These are phyloP conservation scores for Diversispora eburnea DNA, from an alignment of 192 early-diverging fungal genomes.

Conservation along the genomic window DNA sequence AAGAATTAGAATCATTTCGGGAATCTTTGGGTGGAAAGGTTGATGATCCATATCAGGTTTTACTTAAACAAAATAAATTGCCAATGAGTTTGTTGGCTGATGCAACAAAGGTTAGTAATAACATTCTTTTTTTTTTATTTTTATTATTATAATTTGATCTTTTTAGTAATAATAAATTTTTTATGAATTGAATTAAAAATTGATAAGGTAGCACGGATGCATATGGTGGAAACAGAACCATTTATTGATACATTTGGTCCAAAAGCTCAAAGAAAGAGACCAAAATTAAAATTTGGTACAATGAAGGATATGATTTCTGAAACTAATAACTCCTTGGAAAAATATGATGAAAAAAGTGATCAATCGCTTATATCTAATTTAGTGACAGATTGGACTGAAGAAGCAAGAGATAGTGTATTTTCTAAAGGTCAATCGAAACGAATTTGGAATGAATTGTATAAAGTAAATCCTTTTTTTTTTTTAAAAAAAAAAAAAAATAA, in stretches of 20 bases:
- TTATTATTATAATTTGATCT: not conserved
- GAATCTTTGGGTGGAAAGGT: conserved; percentile 81
- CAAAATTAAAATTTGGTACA: conserved; percentile 72
- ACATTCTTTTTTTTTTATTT: not conserved
- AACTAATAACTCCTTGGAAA: conserved; percentile 63
- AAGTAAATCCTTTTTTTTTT: conserved; percentile 42
- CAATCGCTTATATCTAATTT: conserved; percentile 69
- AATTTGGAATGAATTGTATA: conserved; percentile 99
- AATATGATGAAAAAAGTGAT: conserved; percentile 64
- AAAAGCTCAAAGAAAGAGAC: conserved; percentile 91
- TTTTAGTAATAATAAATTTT: not conserved
- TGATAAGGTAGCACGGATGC: conserved; percentile 51
- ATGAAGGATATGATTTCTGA: conserved; percentile 77
- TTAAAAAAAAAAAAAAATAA: too few relatives aligned
- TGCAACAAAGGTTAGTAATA: conserved; percentile 61
- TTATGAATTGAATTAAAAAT: not conserved
- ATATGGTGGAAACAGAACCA: conserved; percentile 92
- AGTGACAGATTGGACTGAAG: conserved; percentile 66
- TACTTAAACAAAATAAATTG: conserved; percentile 91
- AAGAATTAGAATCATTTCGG: conserved; percentile 89
- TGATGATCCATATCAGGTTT: conserved; percentile 94
- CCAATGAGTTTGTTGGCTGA: conserved; percentile 91
- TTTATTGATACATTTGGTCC: conserved; percentile 92
- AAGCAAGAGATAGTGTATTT: conserved; percentile 82
- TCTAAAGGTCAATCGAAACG: conserved; percentile 92